phyloP scores from a whole-genome alignment of 192 early-diverging fungal species.

The Linnemannia zychae region DNA sequence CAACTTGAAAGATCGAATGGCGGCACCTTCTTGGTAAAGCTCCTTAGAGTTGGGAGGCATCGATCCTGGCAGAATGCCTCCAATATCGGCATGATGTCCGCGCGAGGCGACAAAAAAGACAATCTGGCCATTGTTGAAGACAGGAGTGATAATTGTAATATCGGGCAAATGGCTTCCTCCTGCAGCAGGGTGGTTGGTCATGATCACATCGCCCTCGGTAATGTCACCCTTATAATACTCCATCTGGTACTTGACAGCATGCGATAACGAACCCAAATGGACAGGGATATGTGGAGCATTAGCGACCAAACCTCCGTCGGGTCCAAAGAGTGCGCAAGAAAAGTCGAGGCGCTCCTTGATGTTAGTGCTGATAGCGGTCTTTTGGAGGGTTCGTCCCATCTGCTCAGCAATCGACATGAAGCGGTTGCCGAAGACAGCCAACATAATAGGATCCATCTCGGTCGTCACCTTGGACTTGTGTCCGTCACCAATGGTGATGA shows the following conservation, averaged over 20 bases:
- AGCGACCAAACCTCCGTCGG: conserved; percentile 85
- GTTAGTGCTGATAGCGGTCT: conserved; percentile 95
- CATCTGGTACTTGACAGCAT: conserved; percentile 95
- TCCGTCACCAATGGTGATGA: conserved; percentile 64
- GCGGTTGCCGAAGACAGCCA: conserved; percentile 94
- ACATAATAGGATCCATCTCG: conserved; percentile 88
- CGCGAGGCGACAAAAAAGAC: conserved; percentile 97
- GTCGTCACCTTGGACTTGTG: conserved; percentile 60
- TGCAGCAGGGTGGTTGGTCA: conserved; percentile 96
- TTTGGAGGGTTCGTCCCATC: conserved; percentile 95
- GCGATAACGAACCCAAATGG: conserved; percentile 94
- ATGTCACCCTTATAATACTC: conserved; percentile 74
- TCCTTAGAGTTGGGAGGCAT: conserved; percentile 97
- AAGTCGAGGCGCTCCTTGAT: conserved; percentile 99
- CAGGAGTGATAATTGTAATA: conserved; percentile 97
- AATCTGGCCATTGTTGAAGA: conserved; percentile 83
- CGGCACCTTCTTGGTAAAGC: conserved; percentile 96
- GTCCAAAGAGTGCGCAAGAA: conserved; percentile 95
- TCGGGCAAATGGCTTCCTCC: conserved; percentile 97
- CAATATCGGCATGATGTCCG: conserved; percentile 96
- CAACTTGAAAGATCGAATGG: conserved; percentile 89
- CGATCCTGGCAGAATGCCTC: conserved; percentile 81
- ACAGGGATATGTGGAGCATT: conserved; percentile 94
- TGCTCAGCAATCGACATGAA: conserved; percentile 99
- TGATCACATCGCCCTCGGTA: conserved; percentile 91